A percentile compares a stretch with the other conserved stretches of the same genome.
These are phyloP conservation scores for Globisporangium ultimum DNA, from an alignment of 352 stramenopile species.

Conservation along the genomic window DNA sequence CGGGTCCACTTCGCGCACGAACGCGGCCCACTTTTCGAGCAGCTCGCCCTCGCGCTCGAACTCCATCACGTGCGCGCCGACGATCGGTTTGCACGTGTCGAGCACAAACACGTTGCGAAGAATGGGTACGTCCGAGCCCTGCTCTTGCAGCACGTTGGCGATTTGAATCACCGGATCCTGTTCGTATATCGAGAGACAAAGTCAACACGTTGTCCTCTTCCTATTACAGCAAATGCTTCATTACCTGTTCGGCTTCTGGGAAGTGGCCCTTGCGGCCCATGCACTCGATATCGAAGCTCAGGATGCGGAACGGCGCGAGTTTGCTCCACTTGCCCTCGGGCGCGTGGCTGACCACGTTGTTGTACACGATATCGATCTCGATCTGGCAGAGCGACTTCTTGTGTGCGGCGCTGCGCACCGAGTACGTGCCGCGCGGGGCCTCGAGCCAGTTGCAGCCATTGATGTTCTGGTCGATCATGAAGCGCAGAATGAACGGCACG, in stretches of 20 bases:
- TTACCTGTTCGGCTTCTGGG: conserved; percentile 69
- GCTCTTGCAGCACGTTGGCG: conserved; percentile 94
- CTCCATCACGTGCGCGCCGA: conserved; percentile 97
- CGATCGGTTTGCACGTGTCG: conserved; percentile 97
- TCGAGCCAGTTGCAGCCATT: conserved; percentile 97
- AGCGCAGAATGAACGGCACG: conserved; percentile 98
- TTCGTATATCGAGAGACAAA: conserved; percentile 11
- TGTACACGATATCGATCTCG: conserved; percentile 98
- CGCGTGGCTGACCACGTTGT: conserved; percentile 93
- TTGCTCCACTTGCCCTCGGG: conserved; percentile 95
- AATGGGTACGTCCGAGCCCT: conserved; percentile 59
- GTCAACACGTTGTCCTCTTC: not conserved
- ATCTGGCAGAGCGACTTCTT: conserved; percentile 92
- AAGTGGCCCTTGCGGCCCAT: conserved; percentile 97
- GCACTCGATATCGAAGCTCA: conserved; percentile 99
- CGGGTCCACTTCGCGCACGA: conserved; percentile 94
- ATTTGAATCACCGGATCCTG: conserved; percentile 99
- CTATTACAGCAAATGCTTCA: not conserved
- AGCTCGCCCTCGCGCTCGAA: conserved; percentile 96
- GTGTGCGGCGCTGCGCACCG: conserved; percentile 55
- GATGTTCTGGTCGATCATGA: conserved; percentile 99
- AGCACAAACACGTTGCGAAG: conserved; percentile 98
- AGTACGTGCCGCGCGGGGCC: conserved; percentile 90
- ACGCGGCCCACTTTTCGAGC: conserved; percentile 96
- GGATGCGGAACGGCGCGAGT: conserved; percentile 95